Conservation (phyloP, 179 eudicot species). For the Beta lomatogona region DNA sequence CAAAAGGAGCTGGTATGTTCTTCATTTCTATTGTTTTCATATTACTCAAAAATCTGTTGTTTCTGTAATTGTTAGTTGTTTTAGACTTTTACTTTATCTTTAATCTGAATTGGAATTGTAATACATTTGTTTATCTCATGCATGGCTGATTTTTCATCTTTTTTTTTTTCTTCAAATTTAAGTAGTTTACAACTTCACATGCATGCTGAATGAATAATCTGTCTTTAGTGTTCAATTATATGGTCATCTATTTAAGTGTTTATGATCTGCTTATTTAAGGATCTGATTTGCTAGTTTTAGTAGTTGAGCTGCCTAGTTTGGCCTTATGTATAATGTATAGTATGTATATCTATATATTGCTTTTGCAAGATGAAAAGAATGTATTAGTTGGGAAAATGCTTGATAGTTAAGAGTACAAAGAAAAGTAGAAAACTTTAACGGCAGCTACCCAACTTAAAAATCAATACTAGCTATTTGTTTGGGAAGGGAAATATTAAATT, state of each 20-base stretch:
- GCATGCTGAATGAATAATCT: not conserved
- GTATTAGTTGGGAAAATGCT: not conserved
- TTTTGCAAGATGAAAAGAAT: not conserved
- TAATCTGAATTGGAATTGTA: not conserved
- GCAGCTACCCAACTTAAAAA: not conserved
- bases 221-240: not conserved
- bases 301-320: not conserved
- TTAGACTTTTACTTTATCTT: not conserved
- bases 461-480: not conserved
- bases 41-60: not conserved
- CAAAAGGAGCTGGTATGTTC: constrained; percentile 73
- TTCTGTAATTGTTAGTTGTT: not conserved
- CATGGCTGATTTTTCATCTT: constrained; percentile 42
- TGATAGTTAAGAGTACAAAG: not conserved
- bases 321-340: no score
- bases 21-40: constrained; percentile 6
- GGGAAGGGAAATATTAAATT: not conserved
- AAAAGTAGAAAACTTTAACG: not conserved
- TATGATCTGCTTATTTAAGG: not conserved
- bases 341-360: not conserved
- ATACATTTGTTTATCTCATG: not conserved
- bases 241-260: not conserved
- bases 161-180: constrained; percentile 25
- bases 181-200: not conserved
- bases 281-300: not conserved